Evolutionary conservation across 345 rosid species (phyloP).

Genomic region (Aurinia saxatilis): DNA sequence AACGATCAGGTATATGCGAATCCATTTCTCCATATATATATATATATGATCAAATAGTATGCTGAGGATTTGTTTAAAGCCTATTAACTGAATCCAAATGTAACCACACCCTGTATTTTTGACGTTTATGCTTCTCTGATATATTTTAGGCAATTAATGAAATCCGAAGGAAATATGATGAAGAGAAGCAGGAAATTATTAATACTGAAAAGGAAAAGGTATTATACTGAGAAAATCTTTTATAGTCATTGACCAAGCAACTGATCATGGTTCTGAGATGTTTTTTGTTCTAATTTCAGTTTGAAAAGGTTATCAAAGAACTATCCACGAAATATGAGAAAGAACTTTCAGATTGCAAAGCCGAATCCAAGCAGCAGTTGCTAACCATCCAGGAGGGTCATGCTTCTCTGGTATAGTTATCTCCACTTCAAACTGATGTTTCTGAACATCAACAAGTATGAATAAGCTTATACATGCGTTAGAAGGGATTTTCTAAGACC

Average conservation of each 20-base stretch:
- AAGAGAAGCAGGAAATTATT: constrained; percentile 61
- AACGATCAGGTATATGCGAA: constrained; percentile 68
- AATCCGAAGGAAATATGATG: constrained; percentile 73
- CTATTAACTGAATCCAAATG: neutral
- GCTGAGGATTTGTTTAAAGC: neutral
- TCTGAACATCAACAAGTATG: constrained; percentile 38
- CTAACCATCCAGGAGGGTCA: constrained; percentile 50
- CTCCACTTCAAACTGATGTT: neutral
- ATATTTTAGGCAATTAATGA: constrained; percentile 71
- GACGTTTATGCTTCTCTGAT: constrained; percentile 13
- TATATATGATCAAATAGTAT: neutral
- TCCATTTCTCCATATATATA: constrained; percentile 10
- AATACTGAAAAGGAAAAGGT: constrained; percentile 70
- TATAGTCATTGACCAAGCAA: neutral
- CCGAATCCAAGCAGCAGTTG: constrained; percentile 50
- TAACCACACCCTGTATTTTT: neutral
- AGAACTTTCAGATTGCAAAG: constrained; percentile 46
- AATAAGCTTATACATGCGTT: constrained; percentile 21
- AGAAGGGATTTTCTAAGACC: neutral
- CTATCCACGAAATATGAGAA: constrained; percentile 46
- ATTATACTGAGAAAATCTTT: constrained; percentile 32
- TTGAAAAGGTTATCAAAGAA: constrained; percentile 43
- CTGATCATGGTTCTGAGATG: constrained; percentile 12
- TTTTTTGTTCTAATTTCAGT: constrained; percentile 36
- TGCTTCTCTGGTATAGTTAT: constrained; percentile 49